phyloP scores from a whole-genome alignment of 2,329 filamentous ascomycete species.

The Penicillium occitanis region DNA sequence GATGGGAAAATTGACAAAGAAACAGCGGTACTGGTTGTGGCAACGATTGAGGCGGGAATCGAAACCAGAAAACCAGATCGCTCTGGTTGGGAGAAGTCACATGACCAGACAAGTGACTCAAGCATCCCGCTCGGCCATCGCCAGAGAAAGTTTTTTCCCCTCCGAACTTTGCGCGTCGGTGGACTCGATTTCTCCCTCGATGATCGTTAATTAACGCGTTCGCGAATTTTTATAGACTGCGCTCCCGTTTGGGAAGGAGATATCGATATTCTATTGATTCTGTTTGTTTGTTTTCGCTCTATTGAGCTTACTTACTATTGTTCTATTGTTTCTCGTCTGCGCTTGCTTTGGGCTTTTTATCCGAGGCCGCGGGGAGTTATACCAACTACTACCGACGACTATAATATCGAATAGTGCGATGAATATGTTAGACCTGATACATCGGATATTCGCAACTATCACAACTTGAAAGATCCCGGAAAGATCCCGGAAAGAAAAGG shows the following conservation, averaged over 20 bases:
- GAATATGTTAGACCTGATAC: constrained; percentile 3
- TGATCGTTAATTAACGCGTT: background rate
- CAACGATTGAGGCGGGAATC: constrained; percentile 12
- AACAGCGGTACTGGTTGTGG: background rate
- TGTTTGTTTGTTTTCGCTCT: background rate
- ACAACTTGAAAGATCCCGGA: background rate
- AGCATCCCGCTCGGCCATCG: constrained; percentile 15
- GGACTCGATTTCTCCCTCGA: background rate
- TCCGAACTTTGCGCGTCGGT: constrained; percentile 2
- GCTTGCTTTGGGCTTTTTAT: background rate
- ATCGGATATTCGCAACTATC: background rate
- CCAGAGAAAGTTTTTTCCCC: constrained; percentile 2
- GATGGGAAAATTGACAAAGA: background rate
- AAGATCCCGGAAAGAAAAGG: background rate
- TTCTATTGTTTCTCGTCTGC: background rate
- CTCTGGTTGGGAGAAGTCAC: background rate
- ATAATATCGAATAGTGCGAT: background rate
- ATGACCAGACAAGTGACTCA: background rate
- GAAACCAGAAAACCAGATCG: constrained; percentile 3
- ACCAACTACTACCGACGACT: background rate
- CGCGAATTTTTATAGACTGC: background rate
- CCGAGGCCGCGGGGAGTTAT: background rate
- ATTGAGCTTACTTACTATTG: background rate
- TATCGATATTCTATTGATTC: background rate
- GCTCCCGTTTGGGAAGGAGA: background rate